Base-by-base conservation (phyloP, 768 basidiomycete species). In the Omphalotus guepiniiformis region DNA sequence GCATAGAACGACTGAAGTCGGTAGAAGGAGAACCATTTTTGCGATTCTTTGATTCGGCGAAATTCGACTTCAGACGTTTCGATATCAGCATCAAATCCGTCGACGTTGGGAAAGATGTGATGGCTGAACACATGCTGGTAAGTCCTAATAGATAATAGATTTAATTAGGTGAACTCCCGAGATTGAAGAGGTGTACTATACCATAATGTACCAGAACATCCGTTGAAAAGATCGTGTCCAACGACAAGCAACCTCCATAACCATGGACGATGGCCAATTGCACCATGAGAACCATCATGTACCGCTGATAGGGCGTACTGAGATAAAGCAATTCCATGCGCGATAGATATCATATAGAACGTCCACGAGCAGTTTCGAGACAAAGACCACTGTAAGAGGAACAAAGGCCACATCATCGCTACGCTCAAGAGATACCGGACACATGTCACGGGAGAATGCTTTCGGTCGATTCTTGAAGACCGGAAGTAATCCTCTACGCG, bases 101-200 rank as follows among this genome's bases (percentile, higher is more conserved):
- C 41, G 4, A 42, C 41, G 18, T 42, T 42, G 15, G 41, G 23
- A 27, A 42, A 42, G 15, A 42, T 42, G 18, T 42, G 41, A 19
- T 42, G 41, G 41, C 41, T 42, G 27, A 42, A 28, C 13, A 30
- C 19, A 30, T 42, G 41, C 6, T 42, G 41, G 32, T 42, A 42
- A 15, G 19, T 27, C 41, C 41, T 42, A 9, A 6, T 13, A 42
- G 16, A 6, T 12, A 18, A 9, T 40, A 27, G 21, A n/a, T 1
- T 9, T 29, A 21, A 5, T 40, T n/a, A n/a, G n/a, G n/a, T n/a
- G n/a, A n/a, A n/a, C n/a, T n/a, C n/a, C n/a, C n/a, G n/a, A n/a
- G n/a, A n/a, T n/a, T n/a, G n/a, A n/a, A n/a, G n/a, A n/a, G n/a
- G n/a, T n/a, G n/a, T n/a, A n/a, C 21, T n/a, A 36, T 36, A 19